Conservation (phyloP, 345 rosid genomes). For the Clarkia xantiana region DNA sequence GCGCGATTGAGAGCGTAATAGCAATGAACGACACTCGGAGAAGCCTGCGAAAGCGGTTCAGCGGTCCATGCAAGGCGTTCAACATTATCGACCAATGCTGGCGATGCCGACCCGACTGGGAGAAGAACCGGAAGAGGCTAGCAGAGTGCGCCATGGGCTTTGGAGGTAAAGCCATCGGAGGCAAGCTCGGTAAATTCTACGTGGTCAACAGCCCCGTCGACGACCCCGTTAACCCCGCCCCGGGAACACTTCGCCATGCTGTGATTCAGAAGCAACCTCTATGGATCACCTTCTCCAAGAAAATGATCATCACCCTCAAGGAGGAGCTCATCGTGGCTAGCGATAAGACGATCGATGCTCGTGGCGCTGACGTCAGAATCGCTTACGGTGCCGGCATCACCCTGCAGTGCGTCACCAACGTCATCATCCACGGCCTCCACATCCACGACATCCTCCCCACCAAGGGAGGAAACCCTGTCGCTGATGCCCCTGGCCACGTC, state of each 20-base stretch:
- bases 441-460: slow-evolving; percentile 37
- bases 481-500: slow-evolving; percentile 40
- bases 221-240: not conserved
- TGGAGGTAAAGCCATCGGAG: no score
- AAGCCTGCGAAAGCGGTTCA: no score
- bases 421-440: slow-evolving; percentile 56
- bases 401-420: slow-evolving; percentile 34
- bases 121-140: no score
- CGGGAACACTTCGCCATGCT: slow-evolving; percentile 18
- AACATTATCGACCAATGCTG: no score
- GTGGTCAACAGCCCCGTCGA: no score
- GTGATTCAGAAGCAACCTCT: slow-evolving; percentile 24
- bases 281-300: slow-evolving; percentile 30
- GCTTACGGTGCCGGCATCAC: slow-evolving; percentile 60
- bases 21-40: no score
- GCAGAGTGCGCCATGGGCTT: no score
- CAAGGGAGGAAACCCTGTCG: slow-evolving; percentile 41
- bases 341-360: slow-evolving; percentile 54
- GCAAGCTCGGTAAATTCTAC: no score
- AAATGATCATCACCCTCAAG: slow-evolving; percentile 38
- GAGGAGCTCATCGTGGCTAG: slow-evolving; percentile 43
- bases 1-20: no score
- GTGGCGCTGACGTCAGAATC: slow-evolving; percentile 43
- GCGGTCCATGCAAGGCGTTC: no score
- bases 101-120: no score